These are phyloP conservation scores for Chaetomiaceae sp. DNA, from an alignment of 2,329 filamentous ascomycete genomes.

Conservation along the genomic window DNA sequence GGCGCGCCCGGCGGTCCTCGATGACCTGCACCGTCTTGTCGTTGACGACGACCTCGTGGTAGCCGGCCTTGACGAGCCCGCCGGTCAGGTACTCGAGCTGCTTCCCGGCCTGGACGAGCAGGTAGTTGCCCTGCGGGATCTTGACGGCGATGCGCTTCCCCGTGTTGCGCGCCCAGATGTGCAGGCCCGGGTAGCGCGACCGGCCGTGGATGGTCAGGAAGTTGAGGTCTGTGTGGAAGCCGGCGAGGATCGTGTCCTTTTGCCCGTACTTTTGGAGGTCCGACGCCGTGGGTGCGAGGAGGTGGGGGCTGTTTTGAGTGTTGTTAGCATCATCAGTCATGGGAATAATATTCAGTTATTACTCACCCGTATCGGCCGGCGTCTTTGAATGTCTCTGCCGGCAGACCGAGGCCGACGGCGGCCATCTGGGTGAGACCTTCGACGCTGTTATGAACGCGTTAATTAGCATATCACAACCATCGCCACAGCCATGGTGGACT, in stretches of 20 bases:
- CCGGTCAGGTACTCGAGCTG: conserved; percentile 59
- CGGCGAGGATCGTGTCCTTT: conserved; percentile 55
- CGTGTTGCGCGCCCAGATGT: conserved; percentile 61
- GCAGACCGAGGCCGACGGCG: conserved; percentile 51
- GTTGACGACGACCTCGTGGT: conserved; percentile 58
- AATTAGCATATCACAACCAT: background rate
- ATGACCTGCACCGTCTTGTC: conserved; percentile 46
- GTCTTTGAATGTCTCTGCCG: conserved; percentile 47
- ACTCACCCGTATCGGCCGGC: conserved; percentile 52
- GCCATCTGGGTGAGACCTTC: conserved; percentile 55
- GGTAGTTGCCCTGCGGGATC: conserved; percentile 53
- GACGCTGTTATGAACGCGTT: conserved; percentile 38
- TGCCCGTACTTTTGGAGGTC: conserved; percentile 50
- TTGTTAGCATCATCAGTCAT: background rate
- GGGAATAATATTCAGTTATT: too few relatives aligned
- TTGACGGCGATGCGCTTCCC: conserved; percentile 53
- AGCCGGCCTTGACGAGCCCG: conserved; percentile 57
- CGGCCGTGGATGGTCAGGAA: conserved; percentile 62
- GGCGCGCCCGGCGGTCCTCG: conserved; percentile 36
- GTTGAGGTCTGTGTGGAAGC: conserved; percentile 61
- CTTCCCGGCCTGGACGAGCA: conserved; percentile 59
- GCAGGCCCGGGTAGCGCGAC: conserved; percentile 55
- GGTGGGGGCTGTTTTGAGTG: conserved; percentile 44
- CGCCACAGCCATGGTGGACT: too few relatives aligned
- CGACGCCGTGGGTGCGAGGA: conserved; percentile 57